Percentiles rank a stretch among this genome's conserved stretches.
Conservation (phyloP, 108 stramenopile genomes). For the Schizochytrium sp. region DNA sequence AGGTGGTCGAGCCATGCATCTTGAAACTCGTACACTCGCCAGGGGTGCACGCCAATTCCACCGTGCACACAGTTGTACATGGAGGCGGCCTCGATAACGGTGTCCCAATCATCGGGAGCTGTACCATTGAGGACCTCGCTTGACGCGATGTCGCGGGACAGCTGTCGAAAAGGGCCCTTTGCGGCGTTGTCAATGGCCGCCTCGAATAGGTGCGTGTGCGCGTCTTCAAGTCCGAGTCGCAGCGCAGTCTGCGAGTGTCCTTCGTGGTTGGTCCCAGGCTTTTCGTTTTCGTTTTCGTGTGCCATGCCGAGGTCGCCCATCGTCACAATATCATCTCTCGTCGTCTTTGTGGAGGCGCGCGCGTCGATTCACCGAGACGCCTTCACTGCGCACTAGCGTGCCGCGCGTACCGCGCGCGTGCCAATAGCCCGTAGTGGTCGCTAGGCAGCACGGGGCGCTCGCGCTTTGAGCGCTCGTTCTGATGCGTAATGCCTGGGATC, state of each 20-base stretch:
- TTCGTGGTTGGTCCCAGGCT: no score
- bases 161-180: not conserved
- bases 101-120: not conserved
- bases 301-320: no score
- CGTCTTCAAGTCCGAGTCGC: not conserved
- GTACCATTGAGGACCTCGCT: not conserved
- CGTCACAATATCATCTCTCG: no score
- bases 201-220: not conserved
- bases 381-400: no score
- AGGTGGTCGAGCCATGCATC: not conserved
- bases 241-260: no score
- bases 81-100: not conserved
- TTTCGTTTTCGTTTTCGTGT: no score
- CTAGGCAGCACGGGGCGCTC: not conserved
- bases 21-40: not conserved
- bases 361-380: no score
- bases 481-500: not conserved
- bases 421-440: not conserved
- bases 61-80: not conserved
- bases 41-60: not conserved
- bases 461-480: not conserved
- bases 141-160: not conserved
- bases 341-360: no score
- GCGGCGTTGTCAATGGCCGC: not conserved
- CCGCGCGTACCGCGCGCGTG: not conserved